These are phyloP conservation scores for Metschnikowia amazonensis DNA, from an alignment of 805 yeast genomes.

Conservation along the genomic window DNA sequence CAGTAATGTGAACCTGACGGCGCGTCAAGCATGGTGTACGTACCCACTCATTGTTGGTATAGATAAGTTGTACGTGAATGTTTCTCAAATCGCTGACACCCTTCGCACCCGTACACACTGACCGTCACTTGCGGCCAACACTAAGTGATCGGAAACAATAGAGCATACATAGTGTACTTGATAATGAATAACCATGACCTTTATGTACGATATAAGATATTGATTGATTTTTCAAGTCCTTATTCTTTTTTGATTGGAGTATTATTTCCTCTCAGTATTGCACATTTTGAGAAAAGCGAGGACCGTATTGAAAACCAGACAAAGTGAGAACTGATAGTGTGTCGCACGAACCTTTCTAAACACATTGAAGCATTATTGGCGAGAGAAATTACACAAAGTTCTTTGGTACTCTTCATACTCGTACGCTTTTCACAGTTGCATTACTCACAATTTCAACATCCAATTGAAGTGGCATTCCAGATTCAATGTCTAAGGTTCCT, in stretches of 20 bases:
- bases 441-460: too few species aligned
- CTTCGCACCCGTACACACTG: conserved; percentile 9
- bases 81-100: conserved; percentile 7
- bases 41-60: conserved; percentile 19
- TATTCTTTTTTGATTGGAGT: neutral
- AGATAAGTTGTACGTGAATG: neutral
- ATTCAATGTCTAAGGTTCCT: conserved; percentile 24
- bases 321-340: neutral
- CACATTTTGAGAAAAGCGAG: neutral
- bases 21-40: conserved; percentile 5
- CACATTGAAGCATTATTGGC: neutral
- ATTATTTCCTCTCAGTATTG: neutral
- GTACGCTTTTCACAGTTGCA: neutral
- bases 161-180: too few species aligned
- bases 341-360: neutral
- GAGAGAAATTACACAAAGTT: neutral
- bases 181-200: too few species aligned
- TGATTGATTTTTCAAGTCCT: neutral
- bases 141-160: neutral
- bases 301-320: neutral
- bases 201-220: neutral
- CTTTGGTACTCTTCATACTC: too few species aligned
- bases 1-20: neutral
- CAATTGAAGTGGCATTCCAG: neutral
- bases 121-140: neutral